Base-by-base conservation (phyloP, 202 grass and related monocot genomes). In the Dendrocalamus latiflorus region DNA sequence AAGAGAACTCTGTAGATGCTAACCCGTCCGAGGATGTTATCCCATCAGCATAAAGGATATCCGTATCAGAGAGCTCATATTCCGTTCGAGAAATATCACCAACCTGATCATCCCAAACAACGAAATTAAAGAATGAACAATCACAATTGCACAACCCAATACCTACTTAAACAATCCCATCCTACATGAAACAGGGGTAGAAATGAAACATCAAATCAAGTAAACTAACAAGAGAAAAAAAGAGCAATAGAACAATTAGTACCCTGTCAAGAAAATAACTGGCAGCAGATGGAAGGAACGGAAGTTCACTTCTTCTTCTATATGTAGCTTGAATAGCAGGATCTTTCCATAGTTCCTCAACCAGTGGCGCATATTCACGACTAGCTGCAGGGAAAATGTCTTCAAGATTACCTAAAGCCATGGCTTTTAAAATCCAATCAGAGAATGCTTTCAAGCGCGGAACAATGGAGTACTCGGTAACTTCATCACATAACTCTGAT, bases 301-400 rank as follows among this genome's bases (percentile, higher is more conserved):
- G 78, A 42, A 97, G 77, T 85, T 97, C 92, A 74, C 78, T 88
- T 75, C 87, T 93, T 48, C 91, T 66, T 81, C 60, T 85, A 85
- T 90, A 96, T 70, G 96, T 93, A 66, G 93, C 89, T 91, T 99
- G 96, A 92, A 99, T 96, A 75, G 93, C 96, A 86, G 81, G 69
- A 89, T 95, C 87, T 86, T 95, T 94, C 96, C 96, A 95, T 87
- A 99, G 37, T 85, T 99, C 96, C 70, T 94, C 91, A 77, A 99
- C 93, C 47, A 94, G 64, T 21, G 91, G 89, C 8, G 96, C 96
- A 86, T 95, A 90, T 75, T 99, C 93, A 61, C 91, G 86, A 76
- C 91, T 94, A 78, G 93, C 87, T 65, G 91, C 93, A 34, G 96
- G 91, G 50, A 96, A 99, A 77, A 93, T 91, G 75, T 90, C 91